Percentiles rank a stretch among this genome's conserved stretches.
These are phyloP conservation scores for Spergularia bocconei DNA, from an alignment of 148 eudicot species.

Conservation along the genomic window DNA sequence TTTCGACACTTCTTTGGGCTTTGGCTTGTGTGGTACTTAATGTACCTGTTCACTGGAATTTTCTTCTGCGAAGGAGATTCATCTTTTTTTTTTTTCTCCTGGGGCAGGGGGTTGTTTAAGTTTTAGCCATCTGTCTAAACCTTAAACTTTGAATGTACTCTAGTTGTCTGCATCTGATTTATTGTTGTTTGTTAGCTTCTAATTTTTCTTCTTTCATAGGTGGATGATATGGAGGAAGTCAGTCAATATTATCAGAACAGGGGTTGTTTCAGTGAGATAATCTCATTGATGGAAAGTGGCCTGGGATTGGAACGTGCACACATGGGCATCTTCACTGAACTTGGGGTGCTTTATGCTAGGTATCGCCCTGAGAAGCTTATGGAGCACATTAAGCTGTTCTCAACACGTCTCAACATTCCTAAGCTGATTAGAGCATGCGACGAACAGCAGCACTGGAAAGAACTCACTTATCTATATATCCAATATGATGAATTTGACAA, in stretches of 20 bases:
- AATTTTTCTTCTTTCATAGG: slow-evolving; percentile 36
- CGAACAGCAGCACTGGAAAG: slow-evolving; percentile 99
- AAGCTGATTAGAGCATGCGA: slow-evolving; percentile 97
- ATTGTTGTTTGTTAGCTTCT: neutral
- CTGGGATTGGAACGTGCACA: slow-evolving; percentile 98
- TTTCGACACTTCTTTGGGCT: neutral
- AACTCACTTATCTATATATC: slow-evolving; percentile 79
- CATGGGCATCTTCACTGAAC: slow-evolving; percentile 97
- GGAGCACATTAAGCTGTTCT: slow-evolving; percentile 95
- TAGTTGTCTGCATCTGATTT: neutral
- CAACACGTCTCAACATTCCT: slow-evolving; percentile 98
- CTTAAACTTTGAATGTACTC: neutral
- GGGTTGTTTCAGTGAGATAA: slow-evolving; percentile 88
- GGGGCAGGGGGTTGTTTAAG: neutral
- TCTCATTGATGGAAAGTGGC: slow-evolving; percentile 97
- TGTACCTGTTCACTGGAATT: neutral
- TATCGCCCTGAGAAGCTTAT: slow-evolving; percentile 96
- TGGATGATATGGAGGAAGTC: slow-evolving; percentile 94
- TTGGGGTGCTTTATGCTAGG: slow-evolving; percentile 96
- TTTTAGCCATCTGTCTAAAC: neutral
- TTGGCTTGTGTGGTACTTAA: neutral
- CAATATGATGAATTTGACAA: slow-evolving; percentile 98
- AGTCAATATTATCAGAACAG: slow-evolving; percentile 92
- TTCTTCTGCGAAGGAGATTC: neutral
- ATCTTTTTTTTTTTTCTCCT: no score